Evolutionary conservation across 306 rosid species (phyloP).

Genomic region (Corylus avellana): DNA sequence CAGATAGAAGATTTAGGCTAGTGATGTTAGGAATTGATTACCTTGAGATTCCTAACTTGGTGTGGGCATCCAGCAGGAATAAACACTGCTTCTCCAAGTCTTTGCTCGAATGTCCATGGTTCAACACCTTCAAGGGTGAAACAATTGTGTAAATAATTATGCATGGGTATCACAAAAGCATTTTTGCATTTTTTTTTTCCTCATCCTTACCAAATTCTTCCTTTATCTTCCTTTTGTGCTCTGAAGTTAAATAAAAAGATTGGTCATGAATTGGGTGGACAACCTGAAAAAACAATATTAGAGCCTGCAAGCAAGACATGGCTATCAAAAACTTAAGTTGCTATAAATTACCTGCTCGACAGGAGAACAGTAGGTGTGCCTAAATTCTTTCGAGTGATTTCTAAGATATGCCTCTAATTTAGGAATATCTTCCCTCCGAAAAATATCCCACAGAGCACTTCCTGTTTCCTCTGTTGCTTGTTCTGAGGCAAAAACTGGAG

Average conservation of each 20-base stretch:
- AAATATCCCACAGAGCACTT: slow-evolving; percentile 83
- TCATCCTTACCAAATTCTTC: slow-evolving; percentile 68
- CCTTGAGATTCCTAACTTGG: slow-evolving; percentile 90
- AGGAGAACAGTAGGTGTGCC: slow-evolving; percentile 72
- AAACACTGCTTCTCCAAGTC: slow-evolving; percentile 81
- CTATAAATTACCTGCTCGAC: slow-evolving; percentile 55
- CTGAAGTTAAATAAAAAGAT: slow-evolving; percentile 62
- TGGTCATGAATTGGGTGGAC: slow-evolving; percentile 86
- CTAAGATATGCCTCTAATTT: slow-evolving; percentile 66
- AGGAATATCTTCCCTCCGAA: slow-evolving; percentile 71
- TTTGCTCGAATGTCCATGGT: slow-evolving; percentile 82
- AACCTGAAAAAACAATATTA: slow-evolving; percentile 43
- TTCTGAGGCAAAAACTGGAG: slow-evolving; percentile 22
- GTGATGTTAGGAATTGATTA: slow-evolving; percentile 25
- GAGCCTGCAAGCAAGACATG: slow-evolving; percentile 15
- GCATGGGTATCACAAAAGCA: slow-evolving; percentile 9
- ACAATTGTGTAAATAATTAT: slow-evolving; percentile 8
- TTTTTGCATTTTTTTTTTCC: background rate
- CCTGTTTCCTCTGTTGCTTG: slow-evolving; percentile 39
- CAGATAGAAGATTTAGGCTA: background rate
- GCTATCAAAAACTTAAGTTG: slow-evolving; percentile 13
- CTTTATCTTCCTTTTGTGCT: slow-evolving; percentile 73
- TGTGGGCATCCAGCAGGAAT: slow-evolving; percentile 95
- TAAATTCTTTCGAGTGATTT: slow-evolving; percentile 65
- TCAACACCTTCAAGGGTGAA: slow-evolving; percentile 52